Evolutionary conservation across 352 stramenopile species (phyloP).

Genomic region (Phytophthora hybrid): DNA sequence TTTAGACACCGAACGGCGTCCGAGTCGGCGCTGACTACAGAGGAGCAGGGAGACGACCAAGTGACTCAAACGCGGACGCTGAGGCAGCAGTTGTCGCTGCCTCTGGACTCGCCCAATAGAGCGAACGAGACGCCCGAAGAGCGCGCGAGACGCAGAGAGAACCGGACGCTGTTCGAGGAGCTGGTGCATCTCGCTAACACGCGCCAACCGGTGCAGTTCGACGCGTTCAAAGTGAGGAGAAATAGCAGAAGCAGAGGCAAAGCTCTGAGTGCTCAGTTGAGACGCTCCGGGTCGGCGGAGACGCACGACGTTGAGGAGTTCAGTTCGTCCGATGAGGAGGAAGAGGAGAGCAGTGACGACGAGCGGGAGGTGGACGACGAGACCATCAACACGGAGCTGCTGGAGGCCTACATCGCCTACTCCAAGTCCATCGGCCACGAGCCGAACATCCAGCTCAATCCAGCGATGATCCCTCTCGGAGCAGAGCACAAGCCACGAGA

Average conservation of each 20-base stretch:
- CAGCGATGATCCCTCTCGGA: slow-evolving; percentile 50
- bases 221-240: slow-evolving; percentile 50
- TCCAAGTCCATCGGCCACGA: slow-evolving; percentile 90
- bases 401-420: slow-evolving; percentile 96
- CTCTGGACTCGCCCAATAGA: slow-evolving; percentile 22
- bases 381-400: slow-evolving; percentile 93
- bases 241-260: slow-evolving; percentile 24
- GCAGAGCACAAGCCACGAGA: slow-evolving; percentile 35
- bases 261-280: slow-evolving; percentile 27
- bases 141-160: slow-evolving; percentile 48
- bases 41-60: slow-evolving; percentile 3
- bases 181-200: slow-evolving; percentile 70
- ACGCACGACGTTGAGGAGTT: slow-evolving; percentile 61
- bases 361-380: slow-evolving; percentile 75
- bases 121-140: slow-evolving; percentile 36
- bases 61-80: slow-evolving; percentile 9
- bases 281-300: slow-evolving; percentile 28
- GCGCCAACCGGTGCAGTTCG: slow-evolving; percentile 57
- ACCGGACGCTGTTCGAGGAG: slow-evolving; percentile 58
- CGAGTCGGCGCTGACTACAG: slow-evolving; percentile 28
- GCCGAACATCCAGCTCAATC: slow-evolving; percentile 86
- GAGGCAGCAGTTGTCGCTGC: slow-evolving; percentile 35
- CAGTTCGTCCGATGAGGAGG: slow-evolving; percentile 73
- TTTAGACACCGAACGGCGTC: slow-evolving; percentile 37
- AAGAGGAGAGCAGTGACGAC: slow-evolving; percentile 48